Evolutionary conservation across 208 protist genomes (phyloP), one percentile per base, ranked within the genome.

Genomic region (Acanthamoeba lenticulata): DNA sequence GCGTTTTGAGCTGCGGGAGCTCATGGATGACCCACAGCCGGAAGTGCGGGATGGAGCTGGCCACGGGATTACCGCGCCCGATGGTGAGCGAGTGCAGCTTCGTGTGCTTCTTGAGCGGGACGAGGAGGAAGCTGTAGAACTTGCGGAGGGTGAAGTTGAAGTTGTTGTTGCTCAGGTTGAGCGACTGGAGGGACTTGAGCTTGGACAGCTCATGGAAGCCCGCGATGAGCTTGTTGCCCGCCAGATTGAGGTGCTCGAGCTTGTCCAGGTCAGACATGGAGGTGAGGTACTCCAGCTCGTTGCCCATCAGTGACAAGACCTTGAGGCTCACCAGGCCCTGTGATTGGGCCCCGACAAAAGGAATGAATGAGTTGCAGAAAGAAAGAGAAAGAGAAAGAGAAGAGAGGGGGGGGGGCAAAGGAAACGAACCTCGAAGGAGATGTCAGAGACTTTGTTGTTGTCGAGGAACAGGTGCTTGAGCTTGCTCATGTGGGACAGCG

Each of bases 91-190:
- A 72, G n/a, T 72, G 62, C 32, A 72, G 34, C 34, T 72, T 72
- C 62, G 62, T 40, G 62, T 72, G 62, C 62, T 72, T 72, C 62
- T 72, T 72, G 17, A 72, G 27, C 34, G 62, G 62, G 9, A 72
- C 62, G 27, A 72, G 62, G 3, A 72, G 27, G 62, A 72, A 72
- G 62, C 62, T 72, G 62, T 72, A 72, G 62, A 72, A 72, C 27
- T 72, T 72, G 27, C 74, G 34, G n/a, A 85, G 74, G 24, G 38
- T 85, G 74, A 85, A 85, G 42, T 85, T 45, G 74, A 85, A 57
- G 42, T 52, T 52, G 42, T 85, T 85, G 74, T 85, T 55, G 74
- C 74, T 85, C 9, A 85, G 44, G 32, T 85, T 55, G 21, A 85
- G 44, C 36, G 44, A 45, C 11, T 27, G 74, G 27, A 85, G 44